Conservation (phyloP, 345 rosid genomes). For the Eucalyptus shirleyi region DNA sequence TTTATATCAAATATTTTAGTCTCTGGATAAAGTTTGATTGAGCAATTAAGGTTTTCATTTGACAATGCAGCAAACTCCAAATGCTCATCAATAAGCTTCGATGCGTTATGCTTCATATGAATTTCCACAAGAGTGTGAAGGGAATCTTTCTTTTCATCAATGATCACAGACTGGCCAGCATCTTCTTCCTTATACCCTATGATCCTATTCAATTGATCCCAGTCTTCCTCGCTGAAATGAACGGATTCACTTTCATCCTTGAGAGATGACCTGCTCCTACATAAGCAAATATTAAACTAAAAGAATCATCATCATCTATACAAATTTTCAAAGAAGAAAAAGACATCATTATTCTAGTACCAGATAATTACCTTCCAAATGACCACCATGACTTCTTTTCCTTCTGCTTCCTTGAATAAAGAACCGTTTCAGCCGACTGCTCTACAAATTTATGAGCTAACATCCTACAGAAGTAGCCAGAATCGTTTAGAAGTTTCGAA, state of each 20-base stretch:
- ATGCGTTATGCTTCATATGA: constrained; percentile 87
- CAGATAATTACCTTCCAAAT: constrained; percentile 57
- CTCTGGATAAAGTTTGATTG: constrained; percentile 82
- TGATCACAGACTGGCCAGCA: constrained; percentile 28
- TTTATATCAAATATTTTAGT: constrained; percentile 75
- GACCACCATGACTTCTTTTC: constrained; percentile 93
- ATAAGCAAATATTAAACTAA: constrained; percentile 1
- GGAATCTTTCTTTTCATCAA: constrained; percentile 47
- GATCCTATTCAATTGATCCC: constrained; percentile 76
- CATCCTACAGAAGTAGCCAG: constrained; percentile 46
- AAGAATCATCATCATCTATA: background rate
- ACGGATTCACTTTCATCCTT: constrained; percentile 69
- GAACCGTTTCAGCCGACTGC: constrained; percentile 48
- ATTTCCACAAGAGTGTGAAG: constrained; percentile 73
- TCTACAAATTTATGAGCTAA: constrained; percentile 93
- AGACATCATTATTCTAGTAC: background rate
- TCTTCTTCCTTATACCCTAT: constrained; percentile 89
- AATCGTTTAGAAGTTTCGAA: background rate
- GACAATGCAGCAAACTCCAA: constrained; percentile 80
- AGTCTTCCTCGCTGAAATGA: constrained; percentile 74
- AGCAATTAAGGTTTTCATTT: constrained; percentile 70
- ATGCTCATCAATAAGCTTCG: constrained; percentile 69
- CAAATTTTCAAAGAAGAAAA: background rate
- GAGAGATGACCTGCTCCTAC: constrained; percentile 49
- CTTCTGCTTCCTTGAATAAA: constrained; percentile 41